Base-by-base conservation (phyloP, 305 asterid genomes). In the Rubia tinctorum region DNA sequence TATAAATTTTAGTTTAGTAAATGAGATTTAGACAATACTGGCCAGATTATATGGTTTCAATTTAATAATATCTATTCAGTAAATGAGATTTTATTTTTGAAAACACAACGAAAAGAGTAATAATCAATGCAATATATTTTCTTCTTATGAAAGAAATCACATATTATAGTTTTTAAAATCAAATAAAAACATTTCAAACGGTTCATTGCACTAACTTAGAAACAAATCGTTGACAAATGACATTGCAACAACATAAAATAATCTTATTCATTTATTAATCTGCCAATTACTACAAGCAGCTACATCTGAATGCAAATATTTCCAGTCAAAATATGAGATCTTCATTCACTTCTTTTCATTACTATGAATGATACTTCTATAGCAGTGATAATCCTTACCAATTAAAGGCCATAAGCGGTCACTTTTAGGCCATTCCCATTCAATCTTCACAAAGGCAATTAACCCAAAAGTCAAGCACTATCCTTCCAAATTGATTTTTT, bases 401-500 rank as follows among this genome's bases (percentile, higher is more conserved):
- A 30, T 59, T 59, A 59, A 20, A 59, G 7, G 5, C 64, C 2
- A 59, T 9, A 58, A 22, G 9, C 30, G 17, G 63, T 23, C 34
- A 20, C 1, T 20, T 58, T 59, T 58, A 58, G 13, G 53, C 17
- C 53, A 30, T 30, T 30, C 49, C 20, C 20, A 14, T 14, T 14
- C 59, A 53, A 44, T 15, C 14, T 17, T 56, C 27, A 56, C 66
- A 4, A 34, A 34, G 11, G 15, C 45, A 51, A 8, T 5, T 55
- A 0, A 22, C 6, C 18, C 59, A 53, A 53, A 17, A 17, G 11
- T 12, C 42, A 56, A 56, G 56, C 2, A 56, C 6, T 56, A 55
- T 39, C 66, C 66, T 71, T 71, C 66, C 43, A 56, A 53, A 55
- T 56, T 71, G 74, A 40, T 71, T 8, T 37, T n/a, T 39, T 55